Base-by-base conservation (phyloP, 2,329 filamentous ascomycete species). In the Aureobasidium subglaciale region DNA sequence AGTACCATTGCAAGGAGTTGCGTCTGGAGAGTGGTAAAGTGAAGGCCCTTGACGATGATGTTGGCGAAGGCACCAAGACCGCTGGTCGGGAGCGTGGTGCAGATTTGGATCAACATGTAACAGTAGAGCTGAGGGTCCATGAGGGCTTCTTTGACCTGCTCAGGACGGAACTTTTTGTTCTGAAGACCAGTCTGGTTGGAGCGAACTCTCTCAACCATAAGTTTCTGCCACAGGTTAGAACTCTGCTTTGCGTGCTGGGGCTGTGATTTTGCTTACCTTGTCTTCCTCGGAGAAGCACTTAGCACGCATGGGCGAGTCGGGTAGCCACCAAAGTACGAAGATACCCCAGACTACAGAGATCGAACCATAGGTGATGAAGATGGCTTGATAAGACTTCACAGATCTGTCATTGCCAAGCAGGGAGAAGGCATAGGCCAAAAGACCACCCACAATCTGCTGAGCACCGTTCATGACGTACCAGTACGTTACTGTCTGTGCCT, bases 1-100 rank as follows among this genome's bases (percentile, higher is more conserved):
- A 88, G 73, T 0, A 89, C 86, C 84, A 90, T 89, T 35, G 85
- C 80, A 22, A 91, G 72, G 1, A 91, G 73, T 69, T 90, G 86
- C 0, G 86, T 88, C 68, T 90, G 72, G 6, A 89, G 73, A 0
- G 74, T 72, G 0, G 72, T 77, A 63, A 90, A 91, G 0, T 84
- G 71, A 57, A 90, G 83, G n/a, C 76, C 75, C 55, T 77, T 80
- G 68, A 90, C 88, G 63, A 91, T 85, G 62, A 90, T 85, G 60
- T 85, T 85, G 54, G 85, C 82, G 65, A 89, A 90, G 0, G 82
- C 83, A 6, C 87, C 86, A 0, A 90, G 78, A 0, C 87, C 86
- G 18, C 80, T 84, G 0, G 86, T 90, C 0, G 86, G 87, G 1
- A 90, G 73, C 0, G 86, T 90, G 0, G 87, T 89, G 69, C 82